phyloP scores from a whole-genome alignment of 805 yeast species.

The Wickerhamomyces hampshirensis region DNA sequence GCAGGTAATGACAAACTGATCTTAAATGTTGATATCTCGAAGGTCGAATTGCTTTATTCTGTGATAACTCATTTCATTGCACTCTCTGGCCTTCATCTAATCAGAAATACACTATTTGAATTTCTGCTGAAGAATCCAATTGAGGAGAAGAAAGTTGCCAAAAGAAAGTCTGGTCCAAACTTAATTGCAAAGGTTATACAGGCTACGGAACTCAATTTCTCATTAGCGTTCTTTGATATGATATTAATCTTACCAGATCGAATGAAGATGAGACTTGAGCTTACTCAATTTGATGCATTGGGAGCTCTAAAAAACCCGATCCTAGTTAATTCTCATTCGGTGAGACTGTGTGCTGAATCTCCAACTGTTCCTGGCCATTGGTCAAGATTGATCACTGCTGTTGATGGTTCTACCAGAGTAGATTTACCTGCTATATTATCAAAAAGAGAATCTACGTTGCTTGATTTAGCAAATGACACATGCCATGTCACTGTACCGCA shows the following conservation, averaged over 20 bases:
- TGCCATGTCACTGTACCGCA: slow-evolving; percentile 63
- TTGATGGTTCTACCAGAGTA: slow-evolving; percentile 26
- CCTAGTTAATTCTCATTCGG: slow-evolving; percentile 26
- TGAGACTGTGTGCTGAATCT: slow-evolving; percentile 47
- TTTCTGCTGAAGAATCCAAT: slow-evolving; percentile 17
- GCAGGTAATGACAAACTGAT: slow-evolving; percentile 20
- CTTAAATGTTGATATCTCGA: slow-evolving; percentile 24
- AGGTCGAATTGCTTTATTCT: slow-evolving; percentile 31
- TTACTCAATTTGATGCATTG: slow-evolving; percentile 24
- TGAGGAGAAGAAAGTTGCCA: slow-evolving; percentile 18
- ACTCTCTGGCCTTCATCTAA: slow-evolving; percentile 39
- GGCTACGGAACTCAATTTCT: slow-evolving; percentile 20
- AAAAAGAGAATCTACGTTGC: slow-evolving; percentile 29
- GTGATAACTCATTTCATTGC: slow-evolving; percentile 41
- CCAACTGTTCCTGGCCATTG: slow-evolving; percentile 43
- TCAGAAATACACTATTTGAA: slow-evolving; percentile 36
- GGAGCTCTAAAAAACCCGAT: slow-evolving; percentile 21
- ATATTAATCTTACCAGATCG: slow-evolving; percentile 41
- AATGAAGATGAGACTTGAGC: slow-evolving; percentile 44
- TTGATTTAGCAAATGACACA: slow-evolving; percentile 33
- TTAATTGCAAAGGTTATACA: slow-evolving; percentile 17
- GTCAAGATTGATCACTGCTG: slow-evolving; percentile 43
- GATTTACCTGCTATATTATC: slow-evolving; percentile 28
- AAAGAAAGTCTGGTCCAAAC: slow-evolving; percentile 14
- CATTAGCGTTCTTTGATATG: slow-evolving; percentile 21